Evolutionary conservation across 1,284 basidiomycete genomes (phyloP).

Genomic region (Ceratobasidium theobromae): DNA sequence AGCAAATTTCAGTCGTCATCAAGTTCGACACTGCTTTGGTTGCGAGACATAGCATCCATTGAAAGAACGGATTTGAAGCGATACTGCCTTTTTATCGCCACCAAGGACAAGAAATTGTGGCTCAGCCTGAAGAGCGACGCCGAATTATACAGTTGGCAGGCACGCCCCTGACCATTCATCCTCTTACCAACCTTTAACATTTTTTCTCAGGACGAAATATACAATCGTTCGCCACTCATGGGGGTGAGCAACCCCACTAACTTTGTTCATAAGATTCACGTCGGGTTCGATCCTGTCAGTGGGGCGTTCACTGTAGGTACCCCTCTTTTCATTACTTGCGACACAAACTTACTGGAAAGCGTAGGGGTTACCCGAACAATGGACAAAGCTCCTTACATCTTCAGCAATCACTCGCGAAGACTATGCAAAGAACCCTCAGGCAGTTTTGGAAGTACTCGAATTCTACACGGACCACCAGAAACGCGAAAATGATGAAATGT

Average conservation of each 20-base stretch:
- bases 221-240: constrained; percentile 87
- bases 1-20: constrained; percentile 53
- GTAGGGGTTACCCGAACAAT: constrained; percentile 94
- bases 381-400: constrained; percentile 93
- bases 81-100: constrained; percentile 85
- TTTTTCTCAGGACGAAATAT: constrained; percentile 73
- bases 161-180: background rate
- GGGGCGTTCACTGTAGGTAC: constrained; percentile 85
- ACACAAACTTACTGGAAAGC: background rate
- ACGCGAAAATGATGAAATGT: constrained; percentile 72
- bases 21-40: constrained; percentile 64
- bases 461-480: constrained; percentile 99
- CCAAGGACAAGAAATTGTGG: constrained; percentile 76
- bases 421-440: constrained; percentile 95
- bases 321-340: constrained; percentile 18
- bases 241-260: constrained; percentile 94
- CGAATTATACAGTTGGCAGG: constrained; percentile 93
- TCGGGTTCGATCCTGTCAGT: constrained; percentile 92
- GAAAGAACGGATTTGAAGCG: constrained; percentile 92
- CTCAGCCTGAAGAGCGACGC: constrained; percentile 89
- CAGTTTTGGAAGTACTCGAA: constrained; percentile 94
- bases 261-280: constrained; percentile 98
- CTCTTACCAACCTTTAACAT: background rate
- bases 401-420: constrained; percentile 98
- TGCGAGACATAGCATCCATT: constrained; percentile 82